phyloP scores from a whole-genome alignment of 345 rosid genomes.

The Salix suchowensis region DNA sequence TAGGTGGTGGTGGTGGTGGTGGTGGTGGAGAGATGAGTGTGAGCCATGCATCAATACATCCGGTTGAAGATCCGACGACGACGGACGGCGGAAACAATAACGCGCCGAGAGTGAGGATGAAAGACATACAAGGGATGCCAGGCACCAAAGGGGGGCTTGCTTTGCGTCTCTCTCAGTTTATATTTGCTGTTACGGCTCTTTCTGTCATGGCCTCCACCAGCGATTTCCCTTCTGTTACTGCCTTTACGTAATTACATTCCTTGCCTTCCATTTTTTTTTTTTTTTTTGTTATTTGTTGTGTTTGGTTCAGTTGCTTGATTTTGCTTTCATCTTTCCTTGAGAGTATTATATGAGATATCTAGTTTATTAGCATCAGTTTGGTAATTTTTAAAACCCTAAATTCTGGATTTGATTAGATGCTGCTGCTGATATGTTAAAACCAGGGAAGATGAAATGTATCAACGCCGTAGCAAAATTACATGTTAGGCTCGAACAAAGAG shows the following conservation, averaged over 20 bases:
- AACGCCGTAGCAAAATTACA: background rate
- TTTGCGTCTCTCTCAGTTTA: slow-evolving; percentile 53
- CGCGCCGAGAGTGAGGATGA: slow-evolving; percentile 54
- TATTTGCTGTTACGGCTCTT: slow-evolving; percentile 58
- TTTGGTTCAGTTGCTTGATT: background rate
- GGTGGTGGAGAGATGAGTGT: slow-evolving; percentile 58
- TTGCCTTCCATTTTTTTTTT: background rate
- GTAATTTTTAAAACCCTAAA: background rate
- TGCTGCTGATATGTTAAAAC: background rate
- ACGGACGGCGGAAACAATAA: slow-evolving; percentile 42
- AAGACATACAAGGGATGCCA: slow-evolving; percentile 68
- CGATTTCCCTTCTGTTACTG: slow-evolving; percentile 69
- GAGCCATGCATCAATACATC: slow-evolving; percentile 82
- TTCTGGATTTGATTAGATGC: background rate
- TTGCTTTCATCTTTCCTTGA: background rate
- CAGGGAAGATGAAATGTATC: background rate
- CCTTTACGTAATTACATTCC: slow-evolving; percentile 47
- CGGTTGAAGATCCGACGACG: slow-evolving; percentile 59
- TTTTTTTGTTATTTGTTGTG: background rate
- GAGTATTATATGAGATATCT: background rate
- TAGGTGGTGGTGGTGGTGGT: slow-evolving; percentile 17
- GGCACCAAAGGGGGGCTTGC: slow-evolving; percentile 63
- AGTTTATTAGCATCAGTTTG: too few species aligned
- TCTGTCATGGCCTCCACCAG: slow-evolving; percentile 63
- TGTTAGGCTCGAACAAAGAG: background rate